phyloP scores from a whole-genome alignment of 495 filamentous ascomycete genomes.

The Neurospora sp. region DNA sequence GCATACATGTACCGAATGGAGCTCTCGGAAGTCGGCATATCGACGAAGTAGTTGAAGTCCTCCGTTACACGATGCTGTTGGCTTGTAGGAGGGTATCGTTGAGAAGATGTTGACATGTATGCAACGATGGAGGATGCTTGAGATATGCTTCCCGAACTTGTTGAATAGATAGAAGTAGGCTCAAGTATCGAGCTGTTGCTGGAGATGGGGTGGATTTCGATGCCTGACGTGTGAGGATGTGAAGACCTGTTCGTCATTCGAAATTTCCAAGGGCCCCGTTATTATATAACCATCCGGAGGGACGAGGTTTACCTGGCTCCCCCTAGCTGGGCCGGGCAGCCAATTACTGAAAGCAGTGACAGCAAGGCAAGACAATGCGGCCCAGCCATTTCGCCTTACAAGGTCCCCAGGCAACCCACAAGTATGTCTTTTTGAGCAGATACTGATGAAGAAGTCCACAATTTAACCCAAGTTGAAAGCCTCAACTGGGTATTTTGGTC shows the following conservation, averaged over 20 bases:
- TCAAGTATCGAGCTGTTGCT: neutral
- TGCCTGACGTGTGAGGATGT: neutral
- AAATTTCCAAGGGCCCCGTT: neutral
- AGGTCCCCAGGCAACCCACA: neutral
- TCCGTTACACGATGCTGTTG: conserved; percentile 17
- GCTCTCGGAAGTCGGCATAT: conserved; percentile 27
- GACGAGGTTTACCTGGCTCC: neutral
- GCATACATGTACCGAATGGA: conserved; percentile 28
- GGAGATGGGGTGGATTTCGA: neutral
- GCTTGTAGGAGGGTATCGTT: neutral
- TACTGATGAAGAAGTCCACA: neutral
- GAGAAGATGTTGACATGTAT: neutral
- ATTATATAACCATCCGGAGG: neutral
- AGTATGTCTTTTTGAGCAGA: neutral
- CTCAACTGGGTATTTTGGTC: neutral
- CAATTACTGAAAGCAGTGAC: neutral
- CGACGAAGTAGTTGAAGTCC: conserved; percentile 16
- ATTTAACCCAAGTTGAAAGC: neutral
- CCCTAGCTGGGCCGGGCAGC: neutral
- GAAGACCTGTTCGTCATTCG: neutral
- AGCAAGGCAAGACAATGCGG: neutral
- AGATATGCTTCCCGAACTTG: neutral
- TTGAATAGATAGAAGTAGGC: neutral
- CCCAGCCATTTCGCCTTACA: neutral
- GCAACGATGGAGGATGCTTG: neutral